Percentiles rank a stretch among this genome's conserved stretches.
These are phyloP conservation scores for Diplodia corticola DNA, from an alignment of 2,329 filamentous ascomycete species.

Conservation along the genomic window DNA sequence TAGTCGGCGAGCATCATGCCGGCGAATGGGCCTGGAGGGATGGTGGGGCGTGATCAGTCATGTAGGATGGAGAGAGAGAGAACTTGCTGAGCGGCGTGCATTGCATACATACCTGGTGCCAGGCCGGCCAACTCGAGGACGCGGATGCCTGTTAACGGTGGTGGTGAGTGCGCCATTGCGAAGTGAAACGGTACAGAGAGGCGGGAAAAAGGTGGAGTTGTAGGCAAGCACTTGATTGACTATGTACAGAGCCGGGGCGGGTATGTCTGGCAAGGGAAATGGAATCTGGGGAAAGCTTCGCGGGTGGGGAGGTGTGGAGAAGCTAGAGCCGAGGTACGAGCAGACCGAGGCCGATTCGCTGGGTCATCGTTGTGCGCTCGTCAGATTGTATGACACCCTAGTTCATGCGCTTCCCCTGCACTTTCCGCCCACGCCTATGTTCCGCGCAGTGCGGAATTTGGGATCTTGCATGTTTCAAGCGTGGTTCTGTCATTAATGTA, in stretches of 20 bases:
- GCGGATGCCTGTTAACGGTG: conserved; percentile 58
- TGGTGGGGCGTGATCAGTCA: conserved; percentile 1
- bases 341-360: not conserved
- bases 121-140: conserved; percentile 68
- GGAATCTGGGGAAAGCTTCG: conserved; percentile 13
- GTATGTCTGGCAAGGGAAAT: not conserved
- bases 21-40: conserved; percentile 73
- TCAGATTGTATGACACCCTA: not conserved
- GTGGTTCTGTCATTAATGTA: too few species aligned
- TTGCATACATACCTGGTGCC: conserved; percentile 53
- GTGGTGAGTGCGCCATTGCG: conserved; percentile 31
- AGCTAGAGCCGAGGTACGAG: conserved; percentile 18
- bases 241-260: not conserved
- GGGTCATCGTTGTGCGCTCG: not conserved
- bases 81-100: not conserved
- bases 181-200: not conserved
- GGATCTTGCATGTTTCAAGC: too few species aligned
- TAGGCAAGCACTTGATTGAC: not conserved
- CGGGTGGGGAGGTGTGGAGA: conserved; percentile 4
- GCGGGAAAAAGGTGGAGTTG: not conserved
- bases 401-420: too few species aligned
- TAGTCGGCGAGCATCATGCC: conserved; percentile 83
- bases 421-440: too few species aligned
- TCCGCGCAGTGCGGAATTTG: too few species aligned
- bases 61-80: not conserved